Evolutionary conservation across 192 early-diverging fungal genomes (phyloP).

Genomic region (Chytriomyces confervae): DNA sequence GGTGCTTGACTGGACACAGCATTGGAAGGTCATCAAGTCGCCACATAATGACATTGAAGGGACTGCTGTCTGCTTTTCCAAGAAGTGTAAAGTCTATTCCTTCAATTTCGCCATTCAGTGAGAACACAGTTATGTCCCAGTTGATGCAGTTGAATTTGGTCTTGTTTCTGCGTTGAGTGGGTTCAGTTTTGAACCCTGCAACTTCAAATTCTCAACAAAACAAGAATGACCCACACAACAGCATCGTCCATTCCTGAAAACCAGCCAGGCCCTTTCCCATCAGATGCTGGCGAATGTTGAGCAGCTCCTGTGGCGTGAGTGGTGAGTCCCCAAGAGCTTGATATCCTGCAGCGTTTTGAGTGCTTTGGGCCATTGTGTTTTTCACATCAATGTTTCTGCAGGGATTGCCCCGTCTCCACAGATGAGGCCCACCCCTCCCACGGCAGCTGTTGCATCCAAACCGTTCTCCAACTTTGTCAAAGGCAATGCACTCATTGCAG

Average conservation of each 20-base stretch:
- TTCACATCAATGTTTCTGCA: neutral
- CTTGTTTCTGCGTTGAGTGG: neutral
- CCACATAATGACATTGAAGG: too few species aligned
- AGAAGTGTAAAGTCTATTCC: too few species aligned
- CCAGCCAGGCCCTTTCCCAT: neutral
- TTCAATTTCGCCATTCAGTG: neutral
- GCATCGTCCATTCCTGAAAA: neutral
- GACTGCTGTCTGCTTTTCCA: too few species aligned
- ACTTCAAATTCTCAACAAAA: too few species aligned
- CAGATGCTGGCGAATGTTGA: neutral
- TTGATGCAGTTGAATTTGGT: too few species aligned
- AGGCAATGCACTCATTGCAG: neutral
- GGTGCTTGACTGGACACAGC: too few species aligned
- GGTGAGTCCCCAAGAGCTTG: constrained; percentile 5
- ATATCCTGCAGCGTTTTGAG: neutral
- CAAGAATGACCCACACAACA: neutral
- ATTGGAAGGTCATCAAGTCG: too few species aligned
- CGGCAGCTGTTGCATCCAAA: neutral
- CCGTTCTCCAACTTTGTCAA: neutral
- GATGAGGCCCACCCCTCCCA: too few species aligned
- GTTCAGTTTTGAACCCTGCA: neutral
- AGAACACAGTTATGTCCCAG: constrained; percentile 5
- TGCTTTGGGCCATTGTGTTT: neutral
- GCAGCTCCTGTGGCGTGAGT: neutral
- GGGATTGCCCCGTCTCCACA: too few species aligned